Conservation (phyloP, 106 monocot genomes). For the Dioscorea dumetorum region DNA sequence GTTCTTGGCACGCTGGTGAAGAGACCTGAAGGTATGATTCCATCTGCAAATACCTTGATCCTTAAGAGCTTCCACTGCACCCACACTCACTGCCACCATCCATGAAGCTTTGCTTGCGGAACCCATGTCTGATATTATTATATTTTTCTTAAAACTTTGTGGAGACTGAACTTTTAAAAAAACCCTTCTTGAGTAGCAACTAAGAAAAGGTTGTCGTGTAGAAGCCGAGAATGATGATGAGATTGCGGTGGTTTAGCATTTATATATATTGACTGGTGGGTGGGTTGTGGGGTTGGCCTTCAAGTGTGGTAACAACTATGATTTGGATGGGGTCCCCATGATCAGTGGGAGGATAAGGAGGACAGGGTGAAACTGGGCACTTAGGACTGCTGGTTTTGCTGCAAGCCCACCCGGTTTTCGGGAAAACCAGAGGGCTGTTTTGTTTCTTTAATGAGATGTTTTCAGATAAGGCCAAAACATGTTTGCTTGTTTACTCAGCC, state of each 20-base stretch:
- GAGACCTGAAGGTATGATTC: conserved; percentile 10
- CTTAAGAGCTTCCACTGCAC: conserved; percentile 15
- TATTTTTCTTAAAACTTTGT: neutral
- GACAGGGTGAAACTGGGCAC: neutral
- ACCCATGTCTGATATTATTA: conserved; percentile 6
- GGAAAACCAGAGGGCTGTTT: neutral
- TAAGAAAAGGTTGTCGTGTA: neutral
- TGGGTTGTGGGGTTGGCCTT: neutral
- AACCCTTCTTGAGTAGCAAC: neutral
- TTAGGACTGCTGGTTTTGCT: neutral
- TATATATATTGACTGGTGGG: too few relatives aligned
- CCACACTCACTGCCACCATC: conserved; percentile 16
- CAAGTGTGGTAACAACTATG: neutral
- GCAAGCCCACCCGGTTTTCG: too few relatives aligned
- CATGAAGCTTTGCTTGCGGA: conserved; percentile 4
- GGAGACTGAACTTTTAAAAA: neutral
- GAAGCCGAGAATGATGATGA: neutral
- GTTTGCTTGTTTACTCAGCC: too few relatives aligned
- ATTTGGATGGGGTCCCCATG: neutral
- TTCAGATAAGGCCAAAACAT: too few relatives aligned
- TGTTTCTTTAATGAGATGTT: neutral
- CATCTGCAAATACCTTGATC: conserved; percentile 16
- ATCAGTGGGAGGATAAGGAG: neutral
- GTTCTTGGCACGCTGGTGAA: conserved; percentile 11
- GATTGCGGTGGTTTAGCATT: neutral